A percentile compares a stretch with the other conserved stretches of the same genome.
Evolutionary conservation across 805 yeast genomes (phyloP).

Genomic region (Candida ovalis): DNA sequence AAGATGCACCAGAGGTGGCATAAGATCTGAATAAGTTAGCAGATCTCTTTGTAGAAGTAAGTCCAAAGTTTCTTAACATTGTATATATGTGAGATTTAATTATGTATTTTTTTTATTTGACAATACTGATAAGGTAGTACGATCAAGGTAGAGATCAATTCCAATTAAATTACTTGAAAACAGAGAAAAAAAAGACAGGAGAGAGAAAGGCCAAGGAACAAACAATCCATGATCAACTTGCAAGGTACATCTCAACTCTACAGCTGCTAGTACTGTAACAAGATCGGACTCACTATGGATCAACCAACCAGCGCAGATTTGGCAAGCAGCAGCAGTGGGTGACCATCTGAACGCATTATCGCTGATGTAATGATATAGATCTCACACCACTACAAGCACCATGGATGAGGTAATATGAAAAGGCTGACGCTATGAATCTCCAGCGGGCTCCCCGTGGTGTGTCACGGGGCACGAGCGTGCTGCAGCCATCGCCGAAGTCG

Average conservation of each 20-base stretch:
- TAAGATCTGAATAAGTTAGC: constrained; percentile 25
- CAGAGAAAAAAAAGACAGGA: neutral
- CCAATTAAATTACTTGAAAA: neutral
- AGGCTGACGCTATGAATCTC: neutral
- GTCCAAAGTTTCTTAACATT: constrained; percentile 8
- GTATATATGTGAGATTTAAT: neutral
- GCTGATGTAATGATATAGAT: neutral
- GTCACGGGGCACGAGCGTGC: too few species aligned
- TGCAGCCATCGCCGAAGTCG: constrained; percentile 1
- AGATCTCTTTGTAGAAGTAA: constrained; percentile 10
- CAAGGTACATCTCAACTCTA: too few species aligned
- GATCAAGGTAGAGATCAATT: neutral
- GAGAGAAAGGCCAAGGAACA: neutral
- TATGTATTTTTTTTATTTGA: neutral
- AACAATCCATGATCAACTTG: neutral
- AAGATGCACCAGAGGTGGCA: constrained; percentile 35
- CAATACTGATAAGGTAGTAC: neutral
- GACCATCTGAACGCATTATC: neutral
- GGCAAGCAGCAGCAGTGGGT: neutral
- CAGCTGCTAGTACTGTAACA: neutral
- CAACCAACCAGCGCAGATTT: neutral
- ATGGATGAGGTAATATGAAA: too few species aligned
- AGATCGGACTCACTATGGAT: neutral
- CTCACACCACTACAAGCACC: neutral
- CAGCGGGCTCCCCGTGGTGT: too few species aligned